Conservation (phyloP, 192 early-diverging fungal species). For the Backusella tarrabulga region DNA sequence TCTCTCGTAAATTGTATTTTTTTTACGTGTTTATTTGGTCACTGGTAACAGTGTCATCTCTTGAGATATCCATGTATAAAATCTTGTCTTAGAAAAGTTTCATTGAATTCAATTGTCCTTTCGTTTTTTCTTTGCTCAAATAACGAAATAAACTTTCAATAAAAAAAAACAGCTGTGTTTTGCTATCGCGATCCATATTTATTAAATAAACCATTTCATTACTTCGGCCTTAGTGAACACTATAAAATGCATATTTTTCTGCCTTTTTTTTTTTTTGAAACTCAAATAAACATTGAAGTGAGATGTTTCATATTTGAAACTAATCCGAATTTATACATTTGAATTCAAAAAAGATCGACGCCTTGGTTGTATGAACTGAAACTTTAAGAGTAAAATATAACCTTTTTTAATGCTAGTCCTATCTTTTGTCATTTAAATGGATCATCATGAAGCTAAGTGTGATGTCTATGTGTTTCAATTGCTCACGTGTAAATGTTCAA, state of each 20-base stretch:
- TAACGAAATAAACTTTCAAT: too few species aligned
- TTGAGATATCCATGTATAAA: too few species aligned
- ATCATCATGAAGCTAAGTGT: too few species aligned
- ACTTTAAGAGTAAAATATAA: not conserved
- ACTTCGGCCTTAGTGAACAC: not conserved
- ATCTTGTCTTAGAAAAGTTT: too few species aligned
- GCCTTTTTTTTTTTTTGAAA: not conserved
- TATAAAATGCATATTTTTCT: not conserved
- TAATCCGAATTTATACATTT: not conserved
- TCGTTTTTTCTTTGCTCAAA: too few species aligned
- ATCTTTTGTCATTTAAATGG: too few species aligned
- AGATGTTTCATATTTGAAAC: not conserved
- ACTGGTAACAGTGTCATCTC: not conserved
- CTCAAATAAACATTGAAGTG: not conserved
- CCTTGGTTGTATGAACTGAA: not conserved
- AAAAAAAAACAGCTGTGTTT: not conserved
- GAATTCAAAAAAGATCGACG: not conserved
- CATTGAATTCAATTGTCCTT: too few species aligned
- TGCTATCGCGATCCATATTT: too few species aligned
- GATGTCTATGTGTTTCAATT: too few species aligned
- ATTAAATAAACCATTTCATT: not conserved
- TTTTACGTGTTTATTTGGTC: not conserved
- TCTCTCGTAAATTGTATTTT: too few species aligned
- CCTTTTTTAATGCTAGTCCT: too few species aligned
- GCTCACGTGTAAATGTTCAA: too few species aligned